A percentile compares a stretch with the other conserved stretches of the same genome.
phyloP scores from a whole-genome alignment of 805 yeast genomes.

The Candida ponderosae region DNA sequence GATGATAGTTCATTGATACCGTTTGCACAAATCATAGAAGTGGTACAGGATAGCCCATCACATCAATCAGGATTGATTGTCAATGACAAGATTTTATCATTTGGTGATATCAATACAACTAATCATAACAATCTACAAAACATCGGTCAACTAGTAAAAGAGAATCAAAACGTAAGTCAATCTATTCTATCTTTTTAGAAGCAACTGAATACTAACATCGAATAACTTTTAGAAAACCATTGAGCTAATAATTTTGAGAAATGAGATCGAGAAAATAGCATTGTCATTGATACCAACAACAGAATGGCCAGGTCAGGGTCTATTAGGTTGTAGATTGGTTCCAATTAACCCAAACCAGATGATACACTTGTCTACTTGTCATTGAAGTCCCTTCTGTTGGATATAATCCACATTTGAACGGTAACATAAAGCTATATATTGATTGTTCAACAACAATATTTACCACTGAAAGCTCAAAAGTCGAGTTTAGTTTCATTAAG shows the following conservation, averaged over 20 bases:
- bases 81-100: slow-evolving; percentile 46
- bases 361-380: too few species aligned
- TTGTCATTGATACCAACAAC: slow-evolving; percentile 36
- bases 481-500: too few species aligned
- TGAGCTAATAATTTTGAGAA: slow-evolving; percentile 24
- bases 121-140: slow-evolving; percentile 44
- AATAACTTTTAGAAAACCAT: slow-evolving; percentile 8
- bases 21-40: slow-evolving; percentile 47
- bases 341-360: too few species aligned
- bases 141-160: slow-evolving; percentile 36
- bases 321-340: slow-evolving; percentile 58
- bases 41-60: slow-evolving; percentile 52
- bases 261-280: slow-evolving; percentile 15
- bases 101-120: slow-evolving; percentile 47
- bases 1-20: slow-evolving; percentile 25
- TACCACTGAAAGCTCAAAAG: too few species aligned
- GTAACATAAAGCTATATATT: too few species aligned
- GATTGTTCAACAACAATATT: too few species aligned
- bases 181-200: neutral
- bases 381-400: too few species aligned
- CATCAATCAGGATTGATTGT: slow-evolving; percentile 40
- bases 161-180: slow-evolving; percentile 25
- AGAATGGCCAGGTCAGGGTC: slow-evolving; percentile 59
- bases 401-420: too few species aligned
- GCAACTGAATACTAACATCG: neutral